Evolutionary conservation across 208 protist genomes (phyloP), one percentile per base, ranked within the genome.

Genomic region (Entamoeba moshkovskii): DNA sequence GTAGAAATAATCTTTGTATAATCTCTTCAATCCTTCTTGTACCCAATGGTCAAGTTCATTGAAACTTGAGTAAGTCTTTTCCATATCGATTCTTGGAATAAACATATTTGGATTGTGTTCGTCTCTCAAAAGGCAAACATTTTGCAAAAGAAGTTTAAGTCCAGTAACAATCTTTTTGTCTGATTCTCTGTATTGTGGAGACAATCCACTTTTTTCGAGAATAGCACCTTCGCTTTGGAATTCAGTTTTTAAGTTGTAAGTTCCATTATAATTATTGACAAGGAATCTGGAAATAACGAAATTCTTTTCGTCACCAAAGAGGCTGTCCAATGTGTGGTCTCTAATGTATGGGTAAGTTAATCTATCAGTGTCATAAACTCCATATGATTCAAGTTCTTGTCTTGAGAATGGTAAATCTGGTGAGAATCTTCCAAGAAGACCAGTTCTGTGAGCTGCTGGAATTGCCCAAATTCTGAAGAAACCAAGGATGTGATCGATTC

Each of bases 391-490:
- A 5, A 93, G 46, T 93, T 94, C 94, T 45, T 94, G 38, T 45
- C 73, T 91, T 15, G 59, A 94, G 25, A 97, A 93, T 48, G 95
- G 91, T 91, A 95, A 94, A 48, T 93, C 93, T 38, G 93, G 93
- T 3, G 38, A 2, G 38, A 93, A 95, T 33, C 66, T 16, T 33
- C 94, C 94, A 5, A 93, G 13, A 4, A 85, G 44, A 38, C 91
- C 95, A 93, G 42, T 29, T 6, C 66, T 45, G 2, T 95, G 48
- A 52, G 59, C 59, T n/a, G 93, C 44, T 1, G 96, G 96, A 29
- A 97, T 97, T 92, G 97, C 96, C 97, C 97, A 97, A 91, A 97
- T 97, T 45, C 97, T 94, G 95, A 97, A 97, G 95, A 96, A 97
- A 45, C 97, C 96, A 1, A 97, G 52, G 13, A 97, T 95, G 92